phyloP scores from a whole-genome alignment of 208 protist genomes.

The Acanthamoeba quina region DNA sequence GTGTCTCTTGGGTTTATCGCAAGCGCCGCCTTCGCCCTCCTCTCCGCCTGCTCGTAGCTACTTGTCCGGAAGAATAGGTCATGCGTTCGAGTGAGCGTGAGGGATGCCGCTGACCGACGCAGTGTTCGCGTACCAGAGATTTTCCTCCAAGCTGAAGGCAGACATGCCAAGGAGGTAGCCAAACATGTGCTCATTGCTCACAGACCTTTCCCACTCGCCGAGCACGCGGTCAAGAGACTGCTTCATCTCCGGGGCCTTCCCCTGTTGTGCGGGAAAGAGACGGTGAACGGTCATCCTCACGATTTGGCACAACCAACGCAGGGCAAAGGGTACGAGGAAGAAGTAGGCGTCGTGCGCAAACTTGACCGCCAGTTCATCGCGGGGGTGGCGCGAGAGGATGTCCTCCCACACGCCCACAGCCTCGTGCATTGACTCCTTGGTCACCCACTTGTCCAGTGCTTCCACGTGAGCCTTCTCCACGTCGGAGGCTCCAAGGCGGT shows the following conservation, averaged over 20 bases:
- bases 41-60: slow-evolving; percentile 28
- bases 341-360: slow-evolving; percentile 48
- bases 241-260: slow-evolving; percentile 23
- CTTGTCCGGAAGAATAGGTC: neutral
- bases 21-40: neutral
- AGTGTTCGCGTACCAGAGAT: neutral
- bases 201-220: neutral
- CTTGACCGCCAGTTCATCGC: slow-evolving; percentile 49
- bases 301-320: neutral
- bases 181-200: neutral
- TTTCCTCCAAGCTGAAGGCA: slow-evolving; percentile 30
- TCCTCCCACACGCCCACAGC: slow-evolving; percentile 29
- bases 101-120: neutral
- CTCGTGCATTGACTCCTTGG: slow-evolving; percentile 11
- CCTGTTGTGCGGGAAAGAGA: slow-evolving; percentile 4
- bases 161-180: slow-evolving; percentile 42
- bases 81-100: neutral
- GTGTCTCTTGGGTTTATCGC: slow-evolving; percentile 31
- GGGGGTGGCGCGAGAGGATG: slow-evolving; percentile 28
- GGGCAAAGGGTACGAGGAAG: slow-evolving; percentile 20
- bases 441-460: slow-evolving; percentile 25
- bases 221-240: neutral
- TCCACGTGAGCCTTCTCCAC: slow-evolving; percentile 12
- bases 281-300: neutral
- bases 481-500: neutral